Evolutionary conservation across 768 basidiomycete species (phyloP).

Genomic region (Stropharia rugosoannulata): DNA sequence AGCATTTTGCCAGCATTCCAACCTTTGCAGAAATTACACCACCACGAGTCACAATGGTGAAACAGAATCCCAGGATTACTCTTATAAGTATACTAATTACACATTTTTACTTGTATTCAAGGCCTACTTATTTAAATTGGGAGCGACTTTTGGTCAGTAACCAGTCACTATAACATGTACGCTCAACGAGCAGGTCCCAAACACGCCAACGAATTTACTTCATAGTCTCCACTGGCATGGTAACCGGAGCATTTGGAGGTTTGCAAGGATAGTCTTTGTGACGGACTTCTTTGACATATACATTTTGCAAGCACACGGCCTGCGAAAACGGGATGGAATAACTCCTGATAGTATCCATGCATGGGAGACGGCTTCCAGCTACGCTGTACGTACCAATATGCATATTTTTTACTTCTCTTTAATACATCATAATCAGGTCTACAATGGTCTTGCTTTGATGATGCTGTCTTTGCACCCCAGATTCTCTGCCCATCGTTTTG

Average conservation of each 20-base stretch:
- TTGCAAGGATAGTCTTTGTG: conserved; percentile 3
- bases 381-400: conserved; percentile 46
- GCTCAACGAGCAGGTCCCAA: neutral
- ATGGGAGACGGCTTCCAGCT: conserved; percentile 64
- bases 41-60: neutral
- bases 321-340: conserved; percentile 45
- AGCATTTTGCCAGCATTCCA: no score
- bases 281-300: neutral
- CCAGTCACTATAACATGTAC: no score
- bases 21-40: neutral
- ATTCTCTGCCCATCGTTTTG: conserved; percentile 59
- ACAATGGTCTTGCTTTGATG: conserved; percentile 68
- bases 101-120: neutral
- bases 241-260: conserved; percentile 67
- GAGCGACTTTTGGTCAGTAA: conserved; percentile 38
- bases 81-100: neutral
- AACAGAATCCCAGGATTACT: neutral
- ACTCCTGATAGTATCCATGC: conserved; percentile 52
- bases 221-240: conserved; percentile 47
- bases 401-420: neutral
- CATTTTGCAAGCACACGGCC: conserved; percentile 44
- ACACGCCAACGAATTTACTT: neutral
- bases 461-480: conserved; percentile 61
- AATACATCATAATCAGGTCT: conserved; percentile 40
- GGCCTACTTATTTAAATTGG: conserved; percentile 41